Percentiles rank a stretch among this genome's conserved stretches.
Conservation (phyloP, 1,139 yeast species). For the Yamadazyma epiphylla region DNA sequence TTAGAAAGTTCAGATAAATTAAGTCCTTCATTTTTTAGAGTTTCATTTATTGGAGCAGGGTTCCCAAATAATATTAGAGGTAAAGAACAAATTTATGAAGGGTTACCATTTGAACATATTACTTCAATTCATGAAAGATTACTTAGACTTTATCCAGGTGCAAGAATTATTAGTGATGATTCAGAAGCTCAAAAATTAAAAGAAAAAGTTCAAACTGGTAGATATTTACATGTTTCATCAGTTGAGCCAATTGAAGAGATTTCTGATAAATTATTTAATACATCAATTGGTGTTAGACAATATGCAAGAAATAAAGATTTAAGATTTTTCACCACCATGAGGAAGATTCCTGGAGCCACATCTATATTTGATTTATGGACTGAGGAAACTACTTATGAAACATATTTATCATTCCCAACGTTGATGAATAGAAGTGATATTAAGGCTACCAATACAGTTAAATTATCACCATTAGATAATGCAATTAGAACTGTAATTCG, state of each 20-base stretch:
- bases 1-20: slow-evolving; percentile 70
- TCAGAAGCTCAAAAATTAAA: slow-evolving; percentile 52
- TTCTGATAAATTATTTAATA: slow-evolving; percentile 42
- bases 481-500: slow-evolving; percentile 66
- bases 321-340: slow-evolving; percentile 63
- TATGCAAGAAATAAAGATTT: slow-evolving; percentile 72
- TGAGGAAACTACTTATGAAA: slow-evolving; percentile 78
- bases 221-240: slow-evolving; percentile 66
- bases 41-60: slow-evolving; percentile 79
- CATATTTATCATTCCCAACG: slow-evolving; percentile 78
- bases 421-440: slow-evolving; percentile 83
- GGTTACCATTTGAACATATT: slow-evolving; percentile 83
- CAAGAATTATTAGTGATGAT: slow-evolving; percentile 66
- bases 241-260: slow-evolving; percentile 67
- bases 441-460: slow-evolving; percentile 45
- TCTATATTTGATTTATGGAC: slow-evolving; percentile 82
- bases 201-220: slow-evolving; percentile 60
- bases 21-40: slow-evolving; percentile 76
- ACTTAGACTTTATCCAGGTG: slow-evolving; percentile 76
- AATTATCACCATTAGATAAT: slow-evolving; percentile 81
- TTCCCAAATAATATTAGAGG: slow-evolving; percentile 78
- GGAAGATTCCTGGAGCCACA: slow-evolving; percentile 72
- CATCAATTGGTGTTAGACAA: slow-evolving; percentile 59
- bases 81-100: slow-evolving; percentile 78
- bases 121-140: slow-evolving; percentile 79